A percentile compares a stretch with the other conserved stretches of the same genome.
phyloP scores from a whole-genome alignment of 371 early-diverging fungal genomes.

The Syncephalastrum sp. region DNA sequence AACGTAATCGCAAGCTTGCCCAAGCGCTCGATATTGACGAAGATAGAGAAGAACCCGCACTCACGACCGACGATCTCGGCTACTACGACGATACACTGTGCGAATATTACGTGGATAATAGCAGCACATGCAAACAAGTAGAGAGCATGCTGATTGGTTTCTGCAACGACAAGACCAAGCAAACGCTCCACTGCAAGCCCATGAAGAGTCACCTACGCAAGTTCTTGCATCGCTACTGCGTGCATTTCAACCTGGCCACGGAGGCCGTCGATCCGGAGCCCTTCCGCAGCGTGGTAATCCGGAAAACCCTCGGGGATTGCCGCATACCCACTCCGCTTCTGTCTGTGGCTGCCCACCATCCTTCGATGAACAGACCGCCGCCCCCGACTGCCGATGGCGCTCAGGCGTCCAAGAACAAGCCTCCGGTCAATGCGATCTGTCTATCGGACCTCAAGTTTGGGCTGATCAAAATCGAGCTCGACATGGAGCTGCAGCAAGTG shows the following conservation, averaged over 20 bases:
- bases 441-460: conserved; percentile 58
- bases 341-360: conserved; percentile 42
- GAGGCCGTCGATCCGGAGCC: conserved; percentile 77
- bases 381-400: conserved; percentile 8
- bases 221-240: conserved; percentile 71
- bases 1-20: conserved; percentile 72
- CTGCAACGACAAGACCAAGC: conserved; percentile 50
- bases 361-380: conserved; percentile 35
- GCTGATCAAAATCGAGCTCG: conserved; percentile 48
- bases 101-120: conserved; percentile 56
- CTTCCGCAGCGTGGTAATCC: conserved; percentile 65
- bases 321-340: conserved; percentile 38
- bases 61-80: conserved; percentile 40
- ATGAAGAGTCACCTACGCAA: conserved; percentile 66
- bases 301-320: conserved; percentile 41
- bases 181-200: conserved; percentile 59
- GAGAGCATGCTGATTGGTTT: conserved; percentile 63
- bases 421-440: conserved; percentile 58
- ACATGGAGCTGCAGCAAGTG: conserved; percentile 35
- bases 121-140: conserved; percentile 61
- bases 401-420: conserved; percentile 19
- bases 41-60: conserved; percentile 5
- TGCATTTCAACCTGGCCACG: conserved; percentile 62
- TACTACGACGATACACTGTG: conserved; percentile 63
- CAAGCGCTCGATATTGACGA: conserved; percentile 65